Evolutionary conservation across 2,329 filamentous ascomycete species (phyloP).

Genomic region (Fusarium sp.): DNA sequence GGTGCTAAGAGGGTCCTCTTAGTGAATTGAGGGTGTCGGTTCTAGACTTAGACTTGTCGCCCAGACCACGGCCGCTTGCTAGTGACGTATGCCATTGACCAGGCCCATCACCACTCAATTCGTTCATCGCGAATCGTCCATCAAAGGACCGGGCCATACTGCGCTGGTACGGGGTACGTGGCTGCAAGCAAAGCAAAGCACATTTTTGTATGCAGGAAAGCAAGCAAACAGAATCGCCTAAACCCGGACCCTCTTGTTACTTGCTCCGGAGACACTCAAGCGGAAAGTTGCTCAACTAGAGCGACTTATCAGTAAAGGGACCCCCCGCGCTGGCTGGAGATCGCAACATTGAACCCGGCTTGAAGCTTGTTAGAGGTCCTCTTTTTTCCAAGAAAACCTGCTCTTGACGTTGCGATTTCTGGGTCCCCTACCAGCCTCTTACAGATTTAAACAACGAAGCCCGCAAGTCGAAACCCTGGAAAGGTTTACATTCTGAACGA

Average conservation of each 20-base stretch:
- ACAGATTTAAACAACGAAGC: slow-evolving; percentile 39
- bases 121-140: slow-evolving; percentile 28
- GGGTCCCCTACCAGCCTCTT: slow-evolving; percentile 38
- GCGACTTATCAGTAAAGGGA: slow-evolving; percentile 30
- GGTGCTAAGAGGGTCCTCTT: slow-evolving; percentile 33
- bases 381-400: slow-evolving; percentile 45
- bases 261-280: slow-evolving; percentile 19
- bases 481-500: slow-evolving; percentile 15
- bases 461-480: slow-evolving; percentile 22
- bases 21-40: slow-evolving; percentile 39
- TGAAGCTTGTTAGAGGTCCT: slow-evolving; percentile 40
- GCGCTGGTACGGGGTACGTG: slow-evolving; percentile 11
- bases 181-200: slow-evolving; percentile 4
- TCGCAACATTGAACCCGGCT: slow-evolving; percentile 34
- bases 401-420: slow-evolving; percentile 38
- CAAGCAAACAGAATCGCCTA: slow-evolving; percentile 14
- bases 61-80: slow-evolving; percentile 35
- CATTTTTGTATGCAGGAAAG: slow-evolving; percentile 14
- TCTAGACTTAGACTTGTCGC: slow-evolving; percentile 44
- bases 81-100: slow-evolving; percentile 45
- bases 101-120: slow-evolving; percentile 42
- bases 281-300: slow-evolving; percentile 11
- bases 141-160: slow-evolving; percentile 2
- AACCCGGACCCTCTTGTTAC: slow-evolving; percentile 18
- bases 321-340: slow-evolving; percentile 37